Evolutionary conservation across 2,329 filamentous ascomycete genomes (phyloP).

Genomic region (Daldinia eschscholtzii): DNA sequence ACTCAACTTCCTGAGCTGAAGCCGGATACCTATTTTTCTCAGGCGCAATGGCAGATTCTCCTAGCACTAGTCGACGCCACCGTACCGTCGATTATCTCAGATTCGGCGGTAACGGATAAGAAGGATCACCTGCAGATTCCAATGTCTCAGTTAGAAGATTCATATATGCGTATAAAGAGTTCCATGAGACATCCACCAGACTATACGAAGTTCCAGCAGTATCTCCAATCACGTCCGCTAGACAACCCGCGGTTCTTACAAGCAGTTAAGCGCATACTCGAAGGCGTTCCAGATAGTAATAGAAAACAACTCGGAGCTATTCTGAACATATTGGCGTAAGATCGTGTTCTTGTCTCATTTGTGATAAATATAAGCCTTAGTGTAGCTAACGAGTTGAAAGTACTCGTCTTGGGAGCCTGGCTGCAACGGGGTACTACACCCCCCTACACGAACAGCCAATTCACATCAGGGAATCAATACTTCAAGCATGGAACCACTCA

Average conservation of each 20-base stretch:
- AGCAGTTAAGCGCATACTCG: conserved; percentile 60
- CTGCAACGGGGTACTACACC: conserved; percentile 75
- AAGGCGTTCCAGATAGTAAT: conserved; percentile 51
- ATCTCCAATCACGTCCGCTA: conserved; percentile 65
- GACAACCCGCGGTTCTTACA: conserved; percentile 66
- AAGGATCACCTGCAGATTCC: conserved; percentile 60
- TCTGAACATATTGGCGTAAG: conserved; percentile 61
- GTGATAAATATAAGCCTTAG: background rate
- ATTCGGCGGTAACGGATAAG: conserved; percentile 53
- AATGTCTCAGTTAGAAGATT: conserved; percentile 63
- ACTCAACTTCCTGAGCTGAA: conserved; percentile 42
- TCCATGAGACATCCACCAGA: conserved; percentile 57
- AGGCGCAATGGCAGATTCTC: conserved; percentile 67
- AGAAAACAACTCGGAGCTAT: conserved; percentile 56
- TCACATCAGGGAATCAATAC: conserved; percentile 69
- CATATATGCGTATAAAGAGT: conserved; percentile 56
- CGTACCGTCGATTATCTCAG: conserved; percentile 68
- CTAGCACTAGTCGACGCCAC: conserved; percentile 69
- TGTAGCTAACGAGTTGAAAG: conserved; percentile 55
- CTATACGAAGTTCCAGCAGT: conserved; percentile 62
- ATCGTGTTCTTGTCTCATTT: conserved; percentile 26
- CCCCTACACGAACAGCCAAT: conserved; percentile 73
- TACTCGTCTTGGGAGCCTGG: conserved; percentile 71
- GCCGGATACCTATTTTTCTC: conserved; percentile 45
- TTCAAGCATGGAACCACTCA: conserved; percentile 72